A percentile compares a stretch with the other conserved stretches of the same genome.
Conservation (phyloP, 2,329 filamentous ascomycete species). For the Fusarium cyanostomum region DNA sequence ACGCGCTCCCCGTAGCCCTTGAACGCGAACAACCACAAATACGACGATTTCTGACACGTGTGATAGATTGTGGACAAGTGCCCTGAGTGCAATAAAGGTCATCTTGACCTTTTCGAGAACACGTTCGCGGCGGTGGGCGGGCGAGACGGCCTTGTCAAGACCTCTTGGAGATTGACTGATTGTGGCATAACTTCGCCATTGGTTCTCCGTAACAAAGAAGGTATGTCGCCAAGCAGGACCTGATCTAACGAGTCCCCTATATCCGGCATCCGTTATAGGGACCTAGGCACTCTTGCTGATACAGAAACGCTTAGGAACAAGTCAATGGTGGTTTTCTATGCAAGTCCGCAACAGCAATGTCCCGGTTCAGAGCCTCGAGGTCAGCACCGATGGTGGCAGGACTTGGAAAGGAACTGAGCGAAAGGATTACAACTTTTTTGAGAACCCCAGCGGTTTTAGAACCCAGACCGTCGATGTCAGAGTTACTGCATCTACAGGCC, state of each 20-base stretch:
- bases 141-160: conserved; percentile 48
- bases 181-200: conserved; percentile 55
- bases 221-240: conserved; percentile 43
- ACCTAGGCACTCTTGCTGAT: too few species aligned
- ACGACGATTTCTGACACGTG: background rate
- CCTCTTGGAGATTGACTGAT: conserved; percentile 48
- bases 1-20: too few species aligned
- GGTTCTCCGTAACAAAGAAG: conserved; percentile 55
- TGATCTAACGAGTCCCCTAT: background rate
- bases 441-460: conserved; percentile 66
- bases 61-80: conserved; percentile 56
- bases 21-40: too few species aligned
- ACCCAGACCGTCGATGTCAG: conserved; percentile 63
- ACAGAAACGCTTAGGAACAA: conserved; percentile 15
- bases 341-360: conserved; percentile 72
- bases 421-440: conserved; percentile 68
- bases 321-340: conserved; percentile 52
- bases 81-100: conserved; percentile 52
- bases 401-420: conserved; percentile 66
- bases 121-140: conserved; percentile 52
- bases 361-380: conserved; percentile 64
- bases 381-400: conserved; percentile 66
- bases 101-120: conserved; percentile 58
- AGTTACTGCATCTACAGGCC: conserved; percentile 63
- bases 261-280: rapidly evolving